phyloP scores from a whole-genome alignment of 768 basidiomycete genomes.

The Asterophora lycoperdoides region DNA sequence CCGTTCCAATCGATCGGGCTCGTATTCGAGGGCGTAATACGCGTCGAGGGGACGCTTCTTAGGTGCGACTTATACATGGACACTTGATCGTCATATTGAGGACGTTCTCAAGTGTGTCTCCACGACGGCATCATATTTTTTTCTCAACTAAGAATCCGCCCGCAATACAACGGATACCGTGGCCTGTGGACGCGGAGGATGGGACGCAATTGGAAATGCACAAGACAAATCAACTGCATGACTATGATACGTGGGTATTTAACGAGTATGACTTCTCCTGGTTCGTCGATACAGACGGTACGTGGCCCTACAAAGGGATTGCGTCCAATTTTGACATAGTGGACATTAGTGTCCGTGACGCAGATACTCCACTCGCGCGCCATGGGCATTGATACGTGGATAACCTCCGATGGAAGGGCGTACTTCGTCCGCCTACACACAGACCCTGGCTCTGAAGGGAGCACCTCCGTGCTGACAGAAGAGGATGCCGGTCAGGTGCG shows the following conservation, averaged over 20 bases:
- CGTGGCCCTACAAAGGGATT: conserved; percentile 11
- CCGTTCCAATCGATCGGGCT: conserved; percentile 65
- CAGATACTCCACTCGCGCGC: conserved; percentile 56
- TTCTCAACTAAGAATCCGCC: conserved; percentile 75
- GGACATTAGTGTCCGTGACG: conserved; percentile 51
- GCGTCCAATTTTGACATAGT: background rate
- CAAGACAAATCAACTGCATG: conserved; percentile 30
- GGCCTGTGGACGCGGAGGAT: conserved; percentile 54
- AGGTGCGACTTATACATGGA: conserved; percentile 40
- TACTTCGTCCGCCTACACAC: conserved; percentile 71
- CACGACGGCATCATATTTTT: conserved; percentile 60
- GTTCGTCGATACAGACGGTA: conserved; percentile 73
- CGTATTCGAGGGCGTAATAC: conserved; percentile 78
- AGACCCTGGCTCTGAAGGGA: conserved; percentile 22
- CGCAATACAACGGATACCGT: conserved; percentile 79
- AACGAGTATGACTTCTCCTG: conserved; percentile 66
- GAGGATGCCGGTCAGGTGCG: conserved; percentile 22
- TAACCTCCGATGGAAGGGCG: conserved; percentile 79
- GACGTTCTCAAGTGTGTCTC: conserved; percentile 56
- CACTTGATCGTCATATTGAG: background rate
- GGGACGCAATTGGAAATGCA: conserved; percentile 27
- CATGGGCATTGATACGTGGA: conserved; percentile 73
- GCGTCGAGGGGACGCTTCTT: conserved; percentile 68
- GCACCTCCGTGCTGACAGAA: conserved; percentile 16
- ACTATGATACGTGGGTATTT: conserved; percentile 69